A percentile compares a stretch with the other conserved stretches of the same genome.
phyloP scores from a whole-genome alignment of 148 eudicot species.

The Selenicereus undatus region DNA sequence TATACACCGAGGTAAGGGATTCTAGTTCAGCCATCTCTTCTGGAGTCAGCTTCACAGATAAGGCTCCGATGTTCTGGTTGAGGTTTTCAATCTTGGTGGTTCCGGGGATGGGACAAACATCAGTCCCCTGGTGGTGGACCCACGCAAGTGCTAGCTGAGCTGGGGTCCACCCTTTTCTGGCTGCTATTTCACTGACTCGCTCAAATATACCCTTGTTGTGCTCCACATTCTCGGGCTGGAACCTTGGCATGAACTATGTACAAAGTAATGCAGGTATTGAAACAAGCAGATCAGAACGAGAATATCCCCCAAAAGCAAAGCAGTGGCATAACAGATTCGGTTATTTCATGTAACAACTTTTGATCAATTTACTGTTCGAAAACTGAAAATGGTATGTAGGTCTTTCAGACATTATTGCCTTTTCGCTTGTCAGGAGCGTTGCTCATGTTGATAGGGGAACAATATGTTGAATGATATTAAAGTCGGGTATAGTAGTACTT shows the following conservation, averaged over 20 bases:
- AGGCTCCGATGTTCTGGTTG: constrained; percentile 35
- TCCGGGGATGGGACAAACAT: constrained; percentile 46
- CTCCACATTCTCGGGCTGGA: constrained; percentile 36
- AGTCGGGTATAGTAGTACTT: not conserved
- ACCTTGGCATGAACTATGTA: constrained; percentile 33
- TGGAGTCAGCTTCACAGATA: constrained; percentile 27
- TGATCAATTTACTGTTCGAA: not conserved
- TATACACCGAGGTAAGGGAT: constrained; percentile 23
- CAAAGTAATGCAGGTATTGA: not conserved
- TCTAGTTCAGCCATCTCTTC: constrained; percentile 40
- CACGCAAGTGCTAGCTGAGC: constrained; percentile 39
- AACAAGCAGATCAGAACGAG: not conserved
- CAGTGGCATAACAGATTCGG: not conserved
- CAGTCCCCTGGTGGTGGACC: constrained; percentile 40
- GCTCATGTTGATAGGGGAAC: not conserved
- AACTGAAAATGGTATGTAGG: not conserved
- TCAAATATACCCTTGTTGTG: constrained; percentile 38
- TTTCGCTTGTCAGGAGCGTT: too few relatives aligned
- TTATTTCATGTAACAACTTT: not conserved
- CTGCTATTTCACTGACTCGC: constrained; percentile 30
- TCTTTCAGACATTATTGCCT: too few relatives aligned
- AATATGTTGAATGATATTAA: not conserved
- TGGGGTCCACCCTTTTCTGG: constrained; percentile 36
- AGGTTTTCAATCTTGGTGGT: constrained; percentile 43
- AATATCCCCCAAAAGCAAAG: not conserved